Evolutionary conservation across 306 rosid species (phyloP).

Genomic region (Dryas octopetala): DNA sequence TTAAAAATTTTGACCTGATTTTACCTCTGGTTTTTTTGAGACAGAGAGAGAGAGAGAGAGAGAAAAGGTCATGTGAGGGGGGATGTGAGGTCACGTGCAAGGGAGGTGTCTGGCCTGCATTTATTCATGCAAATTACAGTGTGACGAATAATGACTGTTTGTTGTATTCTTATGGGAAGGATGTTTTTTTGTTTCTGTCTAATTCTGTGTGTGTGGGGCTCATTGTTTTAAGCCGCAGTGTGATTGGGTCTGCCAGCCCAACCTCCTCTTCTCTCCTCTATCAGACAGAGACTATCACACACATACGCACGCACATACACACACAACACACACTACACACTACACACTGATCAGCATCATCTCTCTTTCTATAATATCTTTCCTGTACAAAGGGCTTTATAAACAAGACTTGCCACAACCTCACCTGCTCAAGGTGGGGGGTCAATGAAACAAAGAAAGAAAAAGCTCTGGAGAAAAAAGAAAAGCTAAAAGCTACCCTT

Average conservation of each 20-base stretch:
- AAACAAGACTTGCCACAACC: conserved; percentile 53
- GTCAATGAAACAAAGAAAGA: conserved; percentile 53
- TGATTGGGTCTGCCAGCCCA: conserved; percentile 34
- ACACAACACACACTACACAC: too few relatives aligned
- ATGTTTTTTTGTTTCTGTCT: conserved; percentile 62
- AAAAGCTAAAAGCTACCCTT: conserved; percentile 41
- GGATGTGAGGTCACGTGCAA: conserved; percentile 38
- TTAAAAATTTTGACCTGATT: neutral
- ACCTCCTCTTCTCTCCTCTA: conserved; percentile 16
- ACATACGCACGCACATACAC: too few relatives aligned
- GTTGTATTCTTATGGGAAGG: conserved; percentile 54
- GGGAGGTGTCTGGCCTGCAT: conserved; percentile 33
- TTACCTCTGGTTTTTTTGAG: neutral
- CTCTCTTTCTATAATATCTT: too few relatives aligned
- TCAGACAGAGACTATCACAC: too few relatives aligned
- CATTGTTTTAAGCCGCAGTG: conserved; percentile 27
- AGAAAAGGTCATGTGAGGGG: conserved; percentile 34
- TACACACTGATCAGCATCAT: too few relatives aligned
- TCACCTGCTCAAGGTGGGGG: conserved; percentile 65
- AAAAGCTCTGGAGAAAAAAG: conserved; percentile 1
- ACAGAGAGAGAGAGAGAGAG: neutral
- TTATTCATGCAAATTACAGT: conserved; percentile 56
- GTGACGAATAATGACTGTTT: conserved; percentile 47
- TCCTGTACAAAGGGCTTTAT: conserved; percentile 37
- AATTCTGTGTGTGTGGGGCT: conserved; percentile 41